phyloP scores from a whole-genome alignment of 2,329 filamentous ascomycete genomes.

The Coleophoma crateriformis region DNA sequence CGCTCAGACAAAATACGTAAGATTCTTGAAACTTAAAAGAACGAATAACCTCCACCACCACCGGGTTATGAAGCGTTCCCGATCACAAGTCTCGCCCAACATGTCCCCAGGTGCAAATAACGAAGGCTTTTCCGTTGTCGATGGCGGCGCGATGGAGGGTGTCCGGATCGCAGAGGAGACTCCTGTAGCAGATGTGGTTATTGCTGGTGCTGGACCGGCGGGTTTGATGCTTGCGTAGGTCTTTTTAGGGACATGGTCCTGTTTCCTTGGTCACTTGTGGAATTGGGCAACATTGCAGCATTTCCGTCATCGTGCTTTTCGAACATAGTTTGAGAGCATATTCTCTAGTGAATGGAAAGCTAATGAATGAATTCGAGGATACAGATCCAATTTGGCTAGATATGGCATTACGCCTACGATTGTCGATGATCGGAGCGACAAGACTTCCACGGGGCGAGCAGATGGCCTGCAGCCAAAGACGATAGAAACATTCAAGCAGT shows the following conservation, averaged over 20 bases:
- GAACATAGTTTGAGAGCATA: neutral
- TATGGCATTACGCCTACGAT: conserved; percentile 62
- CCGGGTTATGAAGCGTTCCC: conserved; percentile 10
- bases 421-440: conserved; percentile 63
- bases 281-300: neutral
- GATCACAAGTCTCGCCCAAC: conserved; percentile 6
- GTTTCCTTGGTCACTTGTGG: neutral
- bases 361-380: too few species aligned
- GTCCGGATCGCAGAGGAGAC: neutral
- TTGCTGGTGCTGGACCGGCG: conserved; percentile 37
- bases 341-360: too few species aligned
- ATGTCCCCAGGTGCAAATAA: conserved; percentile 15
- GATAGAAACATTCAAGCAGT: conserved; percentile 57
- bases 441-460: conserved; percentile 55
- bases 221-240: conserved; percentile 33
- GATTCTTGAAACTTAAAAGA: too few species aligned
- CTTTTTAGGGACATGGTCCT: neutral
- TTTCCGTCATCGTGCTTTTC: neutral
- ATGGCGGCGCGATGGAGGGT: neutral
- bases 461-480: conserved; percentile 58
- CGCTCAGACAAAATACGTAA: too few species aligned
- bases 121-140: conserved; percentile 8
- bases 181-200: conserved; percentile 13
- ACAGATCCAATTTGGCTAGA: conserved; percentile 50
- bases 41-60: too few species aligned